A percentile compares a stretch with the other conserved stretches of the same genome.
Conservation (phyloP, 2,329 filamentous ascomycete species). For the Hypomyces perniciosus region DNA sequence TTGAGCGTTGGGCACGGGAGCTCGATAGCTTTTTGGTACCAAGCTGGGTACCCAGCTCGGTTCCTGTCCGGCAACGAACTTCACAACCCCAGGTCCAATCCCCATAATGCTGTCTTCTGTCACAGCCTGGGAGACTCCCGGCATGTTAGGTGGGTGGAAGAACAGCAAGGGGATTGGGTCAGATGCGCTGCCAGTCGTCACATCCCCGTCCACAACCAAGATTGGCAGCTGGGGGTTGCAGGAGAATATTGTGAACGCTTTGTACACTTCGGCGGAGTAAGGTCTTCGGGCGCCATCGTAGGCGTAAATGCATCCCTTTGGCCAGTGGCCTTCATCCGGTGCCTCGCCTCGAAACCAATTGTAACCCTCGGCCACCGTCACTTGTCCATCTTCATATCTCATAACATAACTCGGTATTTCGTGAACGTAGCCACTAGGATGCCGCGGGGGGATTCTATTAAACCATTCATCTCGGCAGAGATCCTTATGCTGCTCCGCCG, state of each 20-base stretch:
- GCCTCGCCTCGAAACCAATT: slow-evolving; percentile 16
- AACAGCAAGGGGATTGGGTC: slow-evolving; percentile 2
- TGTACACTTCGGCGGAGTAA: slow-evolving; percentile 15
- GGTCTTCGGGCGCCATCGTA: neutral
- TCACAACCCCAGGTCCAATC: slow-evolving; percentile 11
- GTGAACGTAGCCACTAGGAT: slow-evolving; percentile 16
- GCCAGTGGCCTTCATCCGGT: neutral
- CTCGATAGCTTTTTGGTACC: slow-evolving; percentile 27
- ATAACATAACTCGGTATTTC: slow-evolving; percentile 31
- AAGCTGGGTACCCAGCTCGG: slow-evolving; percentile 35
- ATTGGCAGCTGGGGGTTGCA: slow-evolving; percentile 33
- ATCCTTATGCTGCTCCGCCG: neutral
- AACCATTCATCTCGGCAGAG: slow-evolving; percentile 19
- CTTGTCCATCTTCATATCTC: slow-evolving; percentile 27
- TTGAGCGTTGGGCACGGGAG: slow-evolving; percentile 7
- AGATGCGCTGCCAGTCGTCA: neutral
- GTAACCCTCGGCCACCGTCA: slow-evolving; percentile 20
- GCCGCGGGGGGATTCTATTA: slow-evolving; percentile 27
- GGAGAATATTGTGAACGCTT: slow-evolving; percentile 27
- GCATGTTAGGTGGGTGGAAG: neutral
- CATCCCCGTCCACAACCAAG: slow-evolving; percentile 20
- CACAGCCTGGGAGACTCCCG: slow-evolving; percentile 26
- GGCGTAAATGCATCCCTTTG: neutral
- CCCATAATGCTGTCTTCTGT: slow-evolving; percentile 16
- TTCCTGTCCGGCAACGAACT: slow-evolving; percentile 26